Conservation (phyloP, 306 rosid genomes). For the Crataegus laevigata region DNA sequence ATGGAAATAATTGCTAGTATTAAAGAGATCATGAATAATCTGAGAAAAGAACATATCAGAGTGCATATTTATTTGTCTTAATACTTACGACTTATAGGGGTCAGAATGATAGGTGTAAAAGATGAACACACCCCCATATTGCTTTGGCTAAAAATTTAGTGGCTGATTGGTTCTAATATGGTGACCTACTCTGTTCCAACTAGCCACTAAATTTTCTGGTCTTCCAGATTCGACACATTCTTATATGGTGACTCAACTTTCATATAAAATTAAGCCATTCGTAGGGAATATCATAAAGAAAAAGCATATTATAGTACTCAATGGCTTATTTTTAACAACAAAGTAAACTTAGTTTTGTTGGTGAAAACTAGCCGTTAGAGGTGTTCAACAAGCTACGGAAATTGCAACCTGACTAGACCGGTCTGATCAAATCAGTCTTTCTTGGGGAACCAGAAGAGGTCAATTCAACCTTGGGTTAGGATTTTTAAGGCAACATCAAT, state of each 20-base stretch:
- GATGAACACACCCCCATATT: not conserved
- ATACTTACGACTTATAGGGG: not conserved
- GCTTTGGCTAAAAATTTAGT: not conserved
- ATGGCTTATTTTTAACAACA: not conserved
- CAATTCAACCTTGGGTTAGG: not conserved
- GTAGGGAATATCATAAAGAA: not conserved
- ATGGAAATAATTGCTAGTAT: not conserved
- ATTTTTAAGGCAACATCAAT: not conserved
- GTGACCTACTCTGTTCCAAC: not conserved
- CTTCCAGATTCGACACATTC: not conserved
- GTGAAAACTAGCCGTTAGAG: not conserved
- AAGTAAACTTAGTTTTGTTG: not conserved
- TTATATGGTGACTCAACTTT: not conserved
- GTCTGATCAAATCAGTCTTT: not conserved
- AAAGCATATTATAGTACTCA: not conserved
- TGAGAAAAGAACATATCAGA: not conserved
- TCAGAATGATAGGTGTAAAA: not conserved
- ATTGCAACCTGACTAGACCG: not conserved
- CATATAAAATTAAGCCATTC: not conserved
- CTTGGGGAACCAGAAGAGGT: not conserved
- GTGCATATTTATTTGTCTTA: not conserved
- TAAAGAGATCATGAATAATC: slow-evolving; percentile 2
- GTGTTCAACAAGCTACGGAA: not conserved
- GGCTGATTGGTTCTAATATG: no score
- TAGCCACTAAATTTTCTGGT: not conserved